These are phyloP conservation scores for Conticribra guillardii DNA, from an alignment of 108 stramenopile genomes.

Conservation along the genomic window DNA sequence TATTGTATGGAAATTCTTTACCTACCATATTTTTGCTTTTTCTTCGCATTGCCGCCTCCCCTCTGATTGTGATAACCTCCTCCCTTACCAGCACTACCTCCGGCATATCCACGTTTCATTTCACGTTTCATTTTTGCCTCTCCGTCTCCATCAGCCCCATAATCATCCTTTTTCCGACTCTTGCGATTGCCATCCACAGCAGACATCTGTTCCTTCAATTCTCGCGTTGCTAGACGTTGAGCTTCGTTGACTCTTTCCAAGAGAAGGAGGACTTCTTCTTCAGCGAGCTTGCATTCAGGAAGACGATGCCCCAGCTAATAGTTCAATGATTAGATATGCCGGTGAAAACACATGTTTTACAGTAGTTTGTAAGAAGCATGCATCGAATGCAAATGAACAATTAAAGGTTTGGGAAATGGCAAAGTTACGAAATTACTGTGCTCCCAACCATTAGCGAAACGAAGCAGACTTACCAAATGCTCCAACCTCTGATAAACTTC, in stretches of 20 bases:
- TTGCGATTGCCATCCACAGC: constrained; percentile 49
- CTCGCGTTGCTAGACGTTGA: constrained; percentile 89
- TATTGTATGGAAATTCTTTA: no score
- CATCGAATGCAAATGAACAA: no score
- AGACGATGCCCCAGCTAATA: constrained; percentile 85
- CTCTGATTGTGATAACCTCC: constrained; percentile 54
- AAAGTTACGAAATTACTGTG: no score
- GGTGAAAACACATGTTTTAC: background rate
- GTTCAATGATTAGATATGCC: constrained; percentile 5
- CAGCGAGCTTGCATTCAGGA: constrained; percentile 80
- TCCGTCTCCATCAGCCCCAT: constrained; percentile 60
- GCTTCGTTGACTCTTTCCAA: constrained; percentile 97
- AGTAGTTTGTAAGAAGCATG: no score
- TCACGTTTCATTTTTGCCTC: constrained; percentile 60
- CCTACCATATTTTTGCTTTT: constrained; percentile 41
- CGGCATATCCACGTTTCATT: constrained; percentile 65
- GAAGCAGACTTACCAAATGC: constrained; percentile 61
- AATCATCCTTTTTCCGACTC: constrained; percentile 48
- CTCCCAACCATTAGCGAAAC: no score
- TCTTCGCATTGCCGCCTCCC: constrained; percentile 24
- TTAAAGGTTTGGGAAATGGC: no score
- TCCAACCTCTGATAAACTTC: constrained; percentile 98
- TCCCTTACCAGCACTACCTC: constrained; percentile 65
- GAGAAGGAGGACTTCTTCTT: constrained; percentile 93
- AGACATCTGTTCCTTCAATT: constrained; percentile 87